Evolutionary conservation across 176 grass and related monocot genomes (phyloP).

Genomic region (Oryza nivara): DNA sequence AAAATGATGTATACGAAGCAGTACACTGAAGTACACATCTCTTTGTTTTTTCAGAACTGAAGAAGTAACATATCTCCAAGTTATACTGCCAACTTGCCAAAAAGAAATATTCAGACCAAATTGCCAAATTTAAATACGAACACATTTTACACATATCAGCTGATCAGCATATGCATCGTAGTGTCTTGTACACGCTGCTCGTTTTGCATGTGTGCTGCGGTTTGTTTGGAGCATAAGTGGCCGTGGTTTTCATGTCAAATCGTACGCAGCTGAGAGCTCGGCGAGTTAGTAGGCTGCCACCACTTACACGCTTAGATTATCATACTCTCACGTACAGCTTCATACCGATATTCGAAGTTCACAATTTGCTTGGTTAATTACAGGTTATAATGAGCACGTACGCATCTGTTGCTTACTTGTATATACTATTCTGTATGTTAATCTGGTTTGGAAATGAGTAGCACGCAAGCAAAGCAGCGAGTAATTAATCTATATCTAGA

Average conservation of each 20-base stretch:
- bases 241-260: conserved; percentile 7
- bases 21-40: not conserved
- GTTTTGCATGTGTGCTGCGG: conserved; percentile 7
- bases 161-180: not conserved
- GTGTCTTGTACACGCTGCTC: not conserved
- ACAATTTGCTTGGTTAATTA: not conserved
- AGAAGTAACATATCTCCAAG: not conserved
- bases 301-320: not conserved
- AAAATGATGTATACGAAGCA: not conserved
- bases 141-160: not conserved
- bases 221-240: conserved; percentile 22
- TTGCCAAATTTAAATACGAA: not conserved
- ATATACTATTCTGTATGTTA: not conserved
- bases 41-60: not conserved
- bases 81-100: not conserved
- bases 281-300: not conserved
- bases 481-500: not conserved
- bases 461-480: not conserved
- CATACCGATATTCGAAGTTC: no score
- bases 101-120: not conserved
- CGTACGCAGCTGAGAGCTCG: not conserved
- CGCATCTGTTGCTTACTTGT: no score
- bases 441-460: not conserved
- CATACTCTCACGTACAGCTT: no score
- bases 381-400: not conserved